phyloP scores from a whole-genome alignment of 2,329 filamentous ascomycete species.

The Fusarium sp. region DNA sequence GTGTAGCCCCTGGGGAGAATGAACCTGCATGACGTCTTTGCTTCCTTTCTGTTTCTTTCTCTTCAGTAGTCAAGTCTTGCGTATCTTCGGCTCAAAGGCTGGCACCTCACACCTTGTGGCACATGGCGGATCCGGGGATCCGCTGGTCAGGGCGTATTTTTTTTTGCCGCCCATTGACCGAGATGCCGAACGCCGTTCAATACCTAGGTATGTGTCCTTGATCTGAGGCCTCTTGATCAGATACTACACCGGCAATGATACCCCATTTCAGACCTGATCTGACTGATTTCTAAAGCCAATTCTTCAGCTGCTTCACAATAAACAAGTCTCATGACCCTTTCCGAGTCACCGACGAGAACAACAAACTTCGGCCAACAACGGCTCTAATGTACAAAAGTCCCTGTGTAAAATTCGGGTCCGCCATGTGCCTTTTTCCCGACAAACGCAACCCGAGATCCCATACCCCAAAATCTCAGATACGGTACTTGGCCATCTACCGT shows the following conservation, averaged over 20 bases:
- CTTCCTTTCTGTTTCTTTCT: not conserved
- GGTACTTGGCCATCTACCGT: not conserved
- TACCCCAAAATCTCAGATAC: slow-evolving; percentile 2
- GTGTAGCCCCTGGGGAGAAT: not conserved
- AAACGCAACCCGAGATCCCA: not conserved
- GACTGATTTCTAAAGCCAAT: not conserved
- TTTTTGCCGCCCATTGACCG: slow-evolving; percentile 57
- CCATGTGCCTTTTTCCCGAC: not conserved
- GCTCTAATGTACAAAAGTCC: not conserved
- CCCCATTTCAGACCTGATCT: not conserved
- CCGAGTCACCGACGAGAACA: not conserved
- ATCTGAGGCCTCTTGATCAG: not conserved
- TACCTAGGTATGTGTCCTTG: not conserved
- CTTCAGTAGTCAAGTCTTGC: not conserved
- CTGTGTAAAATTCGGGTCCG: not conserved
- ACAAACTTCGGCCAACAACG: not conserved
- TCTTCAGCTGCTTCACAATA: not conserved
- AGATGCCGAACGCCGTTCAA: slow-evolving; percentile 53
- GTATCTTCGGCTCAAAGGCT: slow-evolving; percentile 42
- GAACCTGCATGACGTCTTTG: slow-evolving; percentile 34
- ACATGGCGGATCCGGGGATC: slow-evolving; percentile 1
- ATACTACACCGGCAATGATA: not conserved
- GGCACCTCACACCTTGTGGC: not conserved
- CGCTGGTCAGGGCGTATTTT: not conserved
- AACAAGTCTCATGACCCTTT: not conserved